Percentiles rank a stretch among this genome's conserved stretches.
Evolutionary conservation across 106 monocot genomes (phyloP).

Genomic region (Amphibolis antarctica): DNA sequence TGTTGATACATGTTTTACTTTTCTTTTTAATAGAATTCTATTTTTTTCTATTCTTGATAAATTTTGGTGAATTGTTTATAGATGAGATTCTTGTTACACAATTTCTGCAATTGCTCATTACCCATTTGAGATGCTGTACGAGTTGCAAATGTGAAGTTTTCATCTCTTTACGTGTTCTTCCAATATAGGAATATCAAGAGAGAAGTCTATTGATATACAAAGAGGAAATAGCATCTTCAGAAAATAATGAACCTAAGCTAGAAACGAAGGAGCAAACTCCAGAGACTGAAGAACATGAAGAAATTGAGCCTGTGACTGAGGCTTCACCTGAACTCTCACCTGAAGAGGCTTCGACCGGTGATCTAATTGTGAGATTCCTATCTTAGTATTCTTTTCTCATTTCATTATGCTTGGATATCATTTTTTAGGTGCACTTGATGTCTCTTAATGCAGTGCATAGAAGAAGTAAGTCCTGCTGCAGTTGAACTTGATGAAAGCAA

Average conservation of each 20-base stretch:
- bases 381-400: constrained; percentile 6
- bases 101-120: not conserved
- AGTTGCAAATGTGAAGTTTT: not conserved
- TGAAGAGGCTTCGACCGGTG: constrained; percentile 27
- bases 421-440: not conserved
- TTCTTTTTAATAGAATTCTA: too few relatives aligned
- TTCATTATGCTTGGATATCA: not conserved
- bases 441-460: constrained; percentile 42
- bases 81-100: not conserved
- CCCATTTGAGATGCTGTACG: not conserved
- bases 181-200: constrained; percentile 63
- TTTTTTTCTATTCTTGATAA: too few relatives aligned
- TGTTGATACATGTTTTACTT: too few relatives aligned
- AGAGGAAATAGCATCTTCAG: constrained; percentile 35
- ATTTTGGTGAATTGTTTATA: not conserved
- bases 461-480: constrained; percentile 55
- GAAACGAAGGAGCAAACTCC: constrained; percentile 25
- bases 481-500: constrained; percentile 78
- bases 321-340: constrained; percentile 24
- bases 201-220: constrained; percentile 30
- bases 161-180: not conserved
- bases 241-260: constrained; percentile 24
- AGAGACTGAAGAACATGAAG: constrained; percentile 42
- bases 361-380: constrained; percentile 49
- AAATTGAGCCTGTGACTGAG: constrained; percentile 4